These are phyloP conservation scores for Monilinia aucupariae DNA, from an alignment of 2,329 filamentous ascomycete species.

Conservation along the genomic window DNA sequence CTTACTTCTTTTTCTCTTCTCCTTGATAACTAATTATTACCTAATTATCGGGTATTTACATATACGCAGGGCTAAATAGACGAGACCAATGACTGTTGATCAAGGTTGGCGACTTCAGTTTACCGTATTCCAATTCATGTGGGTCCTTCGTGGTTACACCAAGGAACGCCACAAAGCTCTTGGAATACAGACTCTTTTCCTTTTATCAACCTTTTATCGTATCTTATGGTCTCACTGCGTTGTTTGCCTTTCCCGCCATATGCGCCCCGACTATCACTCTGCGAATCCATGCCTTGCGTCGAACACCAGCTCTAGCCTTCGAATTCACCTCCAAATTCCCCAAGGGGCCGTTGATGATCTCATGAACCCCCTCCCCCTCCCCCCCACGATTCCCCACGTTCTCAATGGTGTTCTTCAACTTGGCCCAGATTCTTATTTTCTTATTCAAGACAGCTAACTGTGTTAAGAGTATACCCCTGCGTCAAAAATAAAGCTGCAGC, in stretches of 20 bases:
- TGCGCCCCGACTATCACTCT: background rate
- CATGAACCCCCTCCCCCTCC: background rate
- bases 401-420: background rate
- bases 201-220: background rate
- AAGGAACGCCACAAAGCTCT: background rate
- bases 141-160: too few relatives aligned
- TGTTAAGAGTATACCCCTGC: background rate
- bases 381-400: constrained; percentile 10
- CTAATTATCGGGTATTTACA: too few relatives aligned
- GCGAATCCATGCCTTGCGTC: background rate
- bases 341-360: background rate
- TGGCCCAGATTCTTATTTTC: background rate
- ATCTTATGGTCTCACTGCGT: background rate
- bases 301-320: background rate
- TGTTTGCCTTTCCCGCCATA: constrained; percentile 7
- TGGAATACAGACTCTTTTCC: background rate
- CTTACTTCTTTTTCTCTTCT: too few relatives aligned
- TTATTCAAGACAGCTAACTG: background rate
- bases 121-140: too few relatives aligned
- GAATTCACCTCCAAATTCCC: background rate
- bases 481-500: background rate
- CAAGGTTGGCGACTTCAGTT: too few relatives aligned
- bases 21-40: too few relatives aligned
- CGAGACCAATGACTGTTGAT: too few relatives aligned
- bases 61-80: too few relatives aligned